A percentile compares a stretch with the other conserved stretches of the same genome.
These are phyloP conservation scores for Pogostemon cablin DNA, from an alignment of 257 asterid species.

Conservation along the genomic window DNA sequence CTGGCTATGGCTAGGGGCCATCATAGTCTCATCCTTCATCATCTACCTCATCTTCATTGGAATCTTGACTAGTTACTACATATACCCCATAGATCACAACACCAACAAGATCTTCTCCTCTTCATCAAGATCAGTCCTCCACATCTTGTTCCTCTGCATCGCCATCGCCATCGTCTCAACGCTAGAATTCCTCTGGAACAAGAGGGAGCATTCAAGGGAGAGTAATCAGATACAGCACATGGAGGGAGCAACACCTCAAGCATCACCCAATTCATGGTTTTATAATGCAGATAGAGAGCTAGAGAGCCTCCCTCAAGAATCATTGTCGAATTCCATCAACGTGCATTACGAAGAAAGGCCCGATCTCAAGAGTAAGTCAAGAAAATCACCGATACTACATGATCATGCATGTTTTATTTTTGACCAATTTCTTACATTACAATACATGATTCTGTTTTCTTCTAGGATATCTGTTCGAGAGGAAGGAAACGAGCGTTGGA, in stretches of 20 bases:
- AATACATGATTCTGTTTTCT: neutral
- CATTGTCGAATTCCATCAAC: constrained; percentile 50
- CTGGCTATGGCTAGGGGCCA: constrained; percentile 70
- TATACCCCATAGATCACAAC: constrained; percentile 64
- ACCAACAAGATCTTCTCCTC: constrained; percentile 46
- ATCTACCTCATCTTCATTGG: constrained; percentile 58
- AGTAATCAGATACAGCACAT: constrained; percentile 54
- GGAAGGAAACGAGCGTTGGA: constrained; percentile 71
- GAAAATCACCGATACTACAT: neutral
- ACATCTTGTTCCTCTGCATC: constrained; percentile 50
- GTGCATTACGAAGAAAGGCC: constrained; percentile 86
- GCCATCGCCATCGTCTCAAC: constrained; percentile 47
- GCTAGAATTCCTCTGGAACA: constrained; percentile 58
- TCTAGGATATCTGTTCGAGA: constrained; percentile 61
- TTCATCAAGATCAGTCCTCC: constrained; percentile 42
- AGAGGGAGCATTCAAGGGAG: constrained; percentile 46
- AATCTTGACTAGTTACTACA: constrained; percentile 49
- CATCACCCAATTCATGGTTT: constrained; percentile 58
- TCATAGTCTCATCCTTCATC: constrained; percentile 59
- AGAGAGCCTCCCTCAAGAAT: constrained; percentile 70
- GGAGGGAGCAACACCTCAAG: constrained; percentile 63
- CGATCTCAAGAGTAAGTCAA: constrained; percentile 66
- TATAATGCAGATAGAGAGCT: constrained; percentile 66
- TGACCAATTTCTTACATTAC: neutral
- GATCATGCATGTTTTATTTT: neutral